Evolutionary conservation across 495 filamentous ascomycete genomes (phyloP).

Genomic region (Aspergillus taichungensis): DNA sequence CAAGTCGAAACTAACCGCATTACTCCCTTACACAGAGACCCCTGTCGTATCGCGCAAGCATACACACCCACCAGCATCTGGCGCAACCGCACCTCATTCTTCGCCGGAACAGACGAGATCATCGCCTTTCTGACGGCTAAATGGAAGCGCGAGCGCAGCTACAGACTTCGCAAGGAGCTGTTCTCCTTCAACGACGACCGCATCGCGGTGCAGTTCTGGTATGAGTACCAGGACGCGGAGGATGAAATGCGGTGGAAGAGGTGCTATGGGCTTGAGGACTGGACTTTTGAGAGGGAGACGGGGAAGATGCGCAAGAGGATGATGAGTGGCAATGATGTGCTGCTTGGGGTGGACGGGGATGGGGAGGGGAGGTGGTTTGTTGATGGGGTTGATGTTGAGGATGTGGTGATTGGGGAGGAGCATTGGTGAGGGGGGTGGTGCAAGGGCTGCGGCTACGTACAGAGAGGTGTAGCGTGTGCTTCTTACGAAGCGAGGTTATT

Average conservation of each 20-base stretch:
- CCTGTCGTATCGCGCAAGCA: slow-evolving; percentile 51
- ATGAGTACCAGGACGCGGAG: slow-evolving; percentile 66
- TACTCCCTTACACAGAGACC: slow-evolving; percentile 39
- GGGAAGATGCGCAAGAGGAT: slow-evolving; percentile 78
- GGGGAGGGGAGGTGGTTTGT: slow-evolving; percentile 49
- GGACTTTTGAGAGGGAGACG: slow-evolving; percentile 66
- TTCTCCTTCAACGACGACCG: slow-evolving; percentile 50
- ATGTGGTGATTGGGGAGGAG: slow-evolving; percentile 58
- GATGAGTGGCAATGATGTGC: slow-evolving; percentile 89
- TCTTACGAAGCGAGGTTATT: no score
- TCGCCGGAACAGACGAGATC: slow-evolving; percentile 60
- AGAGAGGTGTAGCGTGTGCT: no score
- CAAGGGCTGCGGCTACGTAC: no score
- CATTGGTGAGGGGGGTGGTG: slow-evolving; percentile 52
- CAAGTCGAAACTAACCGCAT: slow-evolving; percentile 7
- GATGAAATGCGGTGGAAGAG: slow-evolving; percentile 75
- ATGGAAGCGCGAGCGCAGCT: slow-evolving; percentile 66
- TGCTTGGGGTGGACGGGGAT: slow-evolving; percentile 44
- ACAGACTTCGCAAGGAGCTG: slow-evolving; percentile 77
- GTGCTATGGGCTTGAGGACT: slow-evolving; percentile 85
- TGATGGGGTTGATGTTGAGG: slow-evolving; percentile 64
- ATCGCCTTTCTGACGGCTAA: slow-evolving; percentile 65
- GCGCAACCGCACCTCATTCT: slow-evolving; percentile 69
- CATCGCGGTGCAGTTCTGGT: slow-evolving; percentile 91
- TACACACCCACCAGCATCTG: slow-evolving; percentile 76